These are phyloP conservation scores for Pueraria montana DNA, from an alignment of 306 rosid species.

Conservation along the genomic window DNA sequence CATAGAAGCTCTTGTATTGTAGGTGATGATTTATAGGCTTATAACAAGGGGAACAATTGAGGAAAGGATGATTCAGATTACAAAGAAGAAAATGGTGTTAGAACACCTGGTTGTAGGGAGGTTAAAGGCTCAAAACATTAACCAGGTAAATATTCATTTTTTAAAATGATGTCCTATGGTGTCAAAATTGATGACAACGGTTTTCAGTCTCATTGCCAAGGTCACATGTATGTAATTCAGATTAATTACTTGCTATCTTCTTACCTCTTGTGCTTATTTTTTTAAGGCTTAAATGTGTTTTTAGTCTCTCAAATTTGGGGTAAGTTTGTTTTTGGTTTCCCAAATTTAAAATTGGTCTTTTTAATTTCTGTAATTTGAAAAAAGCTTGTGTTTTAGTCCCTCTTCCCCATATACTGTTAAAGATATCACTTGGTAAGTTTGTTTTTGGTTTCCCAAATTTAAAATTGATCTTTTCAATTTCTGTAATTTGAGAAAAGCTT, in stretches of 20 bases:
- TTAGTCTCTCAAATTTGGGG: no score
- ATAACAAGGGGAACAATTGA: conserved; percentile 93
- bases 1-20: conserved; percentile 49
- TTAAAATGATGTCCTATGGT: conserved; percentile 20
- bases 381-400: no score
- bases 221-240: conserved; percentile 4
- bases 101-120: conserved; percentile 98
- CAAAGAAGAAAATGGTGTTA: conserved; percentile 98
- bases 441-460: no score
- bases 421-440: no score
- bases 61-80: conserved; percentile 98
- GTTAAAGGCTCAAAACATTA: conserved; percentile 87
- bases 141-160: conserved; percentile 71
- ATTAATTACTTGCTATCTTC: not conserved
- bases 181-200: conserved; percentile 16
- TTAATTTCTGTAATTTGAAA: no score
- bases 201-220: conserved; percentile 28
- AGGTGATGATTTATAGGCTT: conserved; percentile 97
- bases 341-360: no score
- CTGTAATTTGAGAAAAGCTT: no score
- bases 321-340: no score
- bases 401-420: no score
- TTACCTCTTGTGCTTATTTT: not conserved
- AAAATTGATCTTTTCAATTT: no score
- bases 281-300: no score